phyloP scores from a whole-genome alignment of 495 filamentous ascomycete species.

The Penicillium nucicola region DNA sequence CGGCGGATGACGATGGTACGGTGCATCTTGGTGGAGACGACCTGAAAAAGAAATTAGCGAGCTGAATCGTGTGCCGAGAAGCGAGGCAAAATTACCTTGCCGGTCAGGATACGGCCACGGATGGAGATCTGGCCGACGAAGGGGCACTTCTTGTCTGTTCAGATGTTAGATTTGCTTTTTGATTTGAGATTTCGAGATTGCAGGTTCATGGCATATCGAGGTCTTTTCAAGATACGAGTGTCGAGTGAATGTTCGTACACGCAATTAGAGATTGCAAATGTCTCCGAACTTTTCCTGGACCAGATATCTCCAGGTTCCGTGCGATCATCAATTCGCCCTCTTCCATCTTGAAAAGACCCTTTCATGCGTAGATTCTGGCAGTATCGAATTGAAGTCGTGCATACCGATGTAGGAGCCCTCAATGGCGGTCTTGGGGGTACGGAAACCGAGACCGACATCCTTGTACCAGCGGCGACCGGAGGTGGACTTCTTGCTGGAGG shows the following conservation, averaged over 20 bases:
- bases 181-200: conserved; percentile 2
- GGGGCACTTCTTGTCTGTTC: conserved; percentile 98
- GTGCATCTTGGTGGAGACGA: conserved; percentile 98
- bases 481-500: conserved; percentile 80
- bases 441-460: conserved; percentile 98
- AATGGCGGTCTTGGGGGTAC: conserved; percentile 95
- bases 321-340: conserved; percentile 10
- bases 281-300: background rate
- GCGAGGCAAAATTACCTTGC: conserved; percentile 58
- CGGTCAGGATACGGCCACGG: conserved; percentile 99
- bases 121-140: conserved; percentile 98
- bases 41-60: too few species aligned
- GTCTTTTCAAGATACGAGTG: conserved; percentile 8
- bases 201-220: conserved; percentile 7
- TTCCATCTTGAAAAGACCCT: conserved; percentile 24
- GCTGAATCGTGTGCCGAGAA: too few species aligned
- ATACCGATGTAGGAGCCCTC: conserved; percentile 99
- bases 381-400: conserved; percentile 35
- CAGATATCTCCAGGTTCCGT: conserved; percentile 1
- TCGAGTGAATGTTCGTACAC: background rate
- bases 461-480: conserved; percentile 99
- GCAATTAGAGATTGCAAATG: background rate
- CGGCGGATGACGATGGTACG: conserved; percentile 98
- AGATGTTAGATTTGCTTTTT: conserved; percentile 22
- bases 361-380: conserved; percentile 17